A percentile compares a stretch with the other conserved stretches of the same genome.
These are phyloP conservation scores for Begonia peltatifolia DNA, from an alignment of 306 rosid genomes.

Conservation along the genomic window DNA sequence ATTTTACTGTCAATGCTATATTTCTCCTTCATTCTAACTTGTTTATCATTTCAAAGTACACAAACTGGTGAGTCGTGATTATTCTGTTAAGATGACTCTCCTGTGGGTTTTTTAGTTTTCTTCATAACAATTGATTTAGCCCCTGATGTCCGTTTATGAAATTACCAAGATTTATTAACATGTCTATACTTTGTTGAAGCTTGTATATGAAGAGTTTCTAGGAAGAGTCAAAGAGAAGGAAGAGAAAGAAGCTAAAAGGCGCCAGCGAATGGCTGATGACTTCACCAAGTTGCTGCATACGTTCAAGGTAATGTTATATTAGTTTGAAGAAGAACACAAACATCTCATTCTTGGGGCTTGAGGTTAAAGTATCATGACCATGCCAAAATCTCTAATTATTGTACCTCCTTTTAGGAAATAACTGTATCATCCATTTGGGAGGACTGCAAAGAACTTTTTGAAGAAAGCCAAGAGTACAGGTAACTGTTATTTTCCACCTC, in stretches of 20 bases:
- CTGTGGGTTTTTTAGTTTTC: too few relatives aligned
- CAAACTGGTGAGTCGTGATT: too few relatives aligned
- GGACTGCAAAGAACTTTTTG: conserved; percentile 68
- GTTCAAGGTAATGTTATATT: conserved; percentile 35
- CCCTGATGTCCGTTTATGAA: too few relatives aligned
- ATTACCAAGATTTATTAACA: too few relatives aligned
- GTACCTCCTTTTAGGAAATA: conserved; percentile 44
- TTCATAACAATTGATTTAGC: too few relatives aligned
- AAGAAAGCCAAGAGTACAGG: conserved; percentile 91
- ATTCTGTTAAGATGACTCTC: too few relatives aligned
- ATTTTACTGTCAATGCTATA: too few relatives aligned
- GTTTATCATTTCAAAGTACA: too few relatives aligned
- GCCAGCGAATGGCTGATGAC: conserved; percentile 88
- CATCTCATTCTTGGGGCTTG: too few relatives aligned
- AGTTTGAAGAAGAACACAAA: too few relatives aligned
- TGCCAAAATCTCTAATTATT: conserved; percentile 6
- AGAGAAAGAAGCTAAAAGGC: conserved; percentile 97
- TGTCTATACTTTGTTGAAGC: conserved; percentile 27
- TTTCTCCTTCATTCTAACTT: too few relatives aligned
- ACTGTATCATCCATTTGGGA: conserved; percentile 72
- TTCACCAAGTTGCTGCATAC: conserved; percentile 58
- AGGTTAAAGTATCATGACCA: too few relatives aligned
- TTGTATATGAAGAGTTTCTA: conserved; percentile 64
- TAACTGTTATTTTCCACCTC: conserved; percentile 9
- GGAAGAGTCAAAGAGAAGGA: conserved; percentile 92